Conservation (phyloP, 2,329 filamentous ascomycete species). For the Hypoxylon sp. region DNA sequence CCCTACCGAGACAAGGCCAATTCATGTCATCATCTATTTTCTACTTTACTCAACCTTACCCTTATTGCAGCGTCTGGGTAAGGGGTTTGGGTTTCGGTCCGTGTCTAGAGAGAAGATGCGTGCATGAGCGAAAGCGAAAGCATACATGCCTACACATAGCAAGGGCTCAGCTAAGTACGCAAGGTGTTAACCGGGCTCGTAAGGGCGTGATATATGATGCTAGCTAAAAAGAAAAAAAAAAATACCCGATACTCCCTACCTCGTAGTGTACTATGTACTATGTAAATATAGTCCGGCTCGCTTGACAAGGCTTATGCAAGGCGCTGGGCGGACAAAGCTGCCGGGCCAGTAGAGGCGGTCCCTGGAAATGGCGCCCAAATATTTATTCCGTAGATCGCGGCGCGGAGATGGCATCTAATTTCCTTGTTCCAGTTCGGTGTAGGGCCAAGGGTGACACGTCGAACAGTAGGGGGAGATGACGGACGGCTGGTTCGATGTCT, state of each 20-base stretch:
- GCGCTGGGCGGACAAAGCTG: constrained; percentile 6
- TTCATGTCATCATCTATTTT: background rate
- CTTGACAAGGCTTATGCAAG: constrained; percentile 22
- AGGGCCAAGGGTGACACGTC: constrained; percentile 12
- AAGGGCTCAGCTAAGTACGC: background rate
- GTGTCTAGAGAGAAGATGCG: background rate
- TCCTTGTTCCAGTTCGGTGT: constrained; percentile 8
- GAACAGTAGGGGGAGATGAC: background rate
- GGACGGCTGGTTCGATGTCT: too few species aligned
- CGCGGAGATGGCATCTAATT: constrained; percentile 20
- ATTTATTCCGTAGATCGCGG: constrained; percentile 11
- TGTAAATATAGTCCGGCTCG: too few species aligned
- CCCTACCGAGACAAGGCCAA: too few species aligned
- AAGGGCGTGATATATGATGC: constrained; percentile 2
- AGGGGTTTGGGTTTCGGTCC: constrained; percentile 5
- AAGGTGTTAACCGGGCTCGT: constrained; percentile 5
- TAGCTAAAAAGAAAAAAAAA: too few species aligned
- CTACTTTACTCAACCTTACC: background rate
- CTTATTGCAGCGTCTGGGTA: constrained; percentile 6
- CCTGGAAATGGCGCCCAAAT: constrained; percentile 15
- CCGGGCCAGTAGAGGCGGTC: constrained; percentile 19
- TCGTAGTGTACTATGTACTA: too few species aligned
- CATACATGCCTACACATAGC: constrained; percentile 18
- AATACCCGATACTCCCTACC: too few species aligned
- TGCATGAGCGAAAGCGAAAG: constrained; percentile 23